These are phyloP conservation scores for Blastobotrys aristatus DNA, from an alignment of 1,139 yeast species.

Conservation along the genomic window DNA sequence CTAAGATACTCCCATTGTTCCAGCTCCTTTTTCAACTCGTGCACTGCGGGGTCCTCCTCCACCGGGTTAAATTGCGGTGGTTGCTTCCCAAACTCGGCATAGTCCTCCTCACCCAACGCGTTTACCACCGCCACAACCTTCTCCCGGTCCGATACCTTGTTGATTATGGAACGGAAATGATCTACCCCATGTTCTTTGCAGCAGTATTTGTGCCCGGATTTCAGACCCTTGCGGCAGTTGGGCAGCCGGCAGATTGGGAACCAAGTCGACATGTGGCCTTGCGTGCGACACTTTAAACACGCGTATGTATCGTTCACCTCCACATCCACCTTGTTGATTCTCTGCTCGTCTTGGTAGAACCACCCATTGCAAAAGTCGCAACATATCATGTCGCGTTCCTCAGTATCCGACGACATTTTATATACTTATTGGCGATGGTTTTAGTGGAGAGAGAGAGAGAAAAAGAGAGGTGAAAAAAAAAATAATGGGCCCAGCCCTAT, in stretches of 20 bases:
- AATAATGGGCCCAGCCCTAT: too few relatives aligned
- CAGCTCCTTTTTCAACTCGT: neutral
- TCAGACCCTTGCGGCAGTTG: slow-evolving; percentile 54
- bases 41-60: too few relatives aligned
- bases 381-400: slow-evolving; percentile 56
- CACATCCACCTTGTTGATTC: slow-evolving; percentile 49
- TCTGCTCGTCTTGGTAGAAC: slow-evolving; percentile 83
- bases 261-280: slow-evolving; percentile 45
- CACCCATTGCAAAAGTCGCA: slow-evolving; percentile 96
- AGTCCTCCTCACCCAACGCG: slow-evolving; percentile 34
- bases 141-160: neutral
- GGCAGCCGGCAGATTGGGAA: slow-evolving; percentile 67
- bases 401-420: too few relatives aligned
- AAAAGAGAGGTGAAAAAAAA: too few relatives aligned
- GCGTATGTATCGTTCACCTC: slow-evolving; percentile 59
- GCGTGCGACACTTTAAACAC: slow-evolving; percentile 67
- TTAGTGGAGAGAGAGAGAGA: too few relatives aligned
- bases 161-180: slow-evolving; percentile 40
- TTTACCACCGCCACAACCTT: slow-evolving; percentile 35
- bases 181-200: slow-evolving; percentile 61
- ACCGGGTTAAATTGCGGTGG: neutral
- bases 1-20: slow-evolving; percentile 26
- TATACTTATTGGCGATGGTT: too few relatives aligned
- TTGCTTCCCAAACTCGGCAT: neutral
- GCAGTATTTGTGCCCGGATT: slow-evolving; percentile 61